Conservation (phyloP, 1,284 basidiomycete genomes). For the Melampsora larici-populina region DNA sequence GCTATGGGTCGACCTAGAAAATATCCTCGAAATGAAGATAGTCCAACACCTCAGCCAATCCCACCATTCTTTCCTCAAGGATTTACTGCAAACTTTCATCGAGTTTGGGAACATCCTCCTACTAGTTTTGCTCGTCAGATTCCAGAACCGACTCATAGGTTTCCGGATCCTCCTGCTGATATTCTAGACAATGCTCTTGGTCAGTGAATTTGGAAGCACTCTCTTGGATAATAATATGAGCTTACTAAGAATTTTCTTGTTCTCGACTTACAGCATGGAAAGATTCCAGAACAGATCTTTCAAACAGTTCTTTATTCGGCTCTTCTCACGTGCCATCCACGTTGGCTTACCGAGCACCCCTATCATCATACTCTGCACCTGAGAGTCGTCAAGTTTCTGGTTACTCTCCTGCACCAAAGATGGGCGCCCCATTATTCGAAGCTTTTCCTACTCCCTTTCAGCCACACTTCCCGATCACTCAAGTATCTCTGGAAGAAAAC, state of each 20-base stretch:
- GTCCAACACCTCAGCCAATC: neutral
- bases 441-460: neutral
- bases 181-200: no score
- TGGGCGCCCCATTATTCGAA: neutral
- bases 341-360: neutral
- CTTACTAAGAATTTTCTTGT: no score
- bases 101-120: slow-evolving; percentile 11
- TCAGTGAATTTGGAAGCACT: no score
- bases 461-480: neutral
- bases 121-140: neutral
- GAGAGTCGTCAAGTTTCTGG: neutral
- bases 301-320: slow-evolving; percentile 2
- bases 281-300: neutral
- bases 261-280: neutral
- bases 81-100: slow-evolving; percentile 5
- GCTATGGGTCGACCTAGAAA: slow-evolving; percentile 41
- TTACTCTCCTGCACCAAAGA: neutral
- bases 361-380: neutral
- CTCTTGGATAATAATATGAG: no score
- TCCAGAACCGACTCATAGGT: neutral
- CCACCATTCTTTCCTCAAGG: neutral
- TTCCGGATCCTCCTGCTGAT: neutral
- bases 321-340: neutral
- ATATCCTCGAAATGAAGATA: slow-evolving; percentile 27
- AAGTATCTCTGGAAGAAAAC: neutral